Conservation (phyloP, 768 basidiomycete species). For the Mycena epipterygia region DNA sequence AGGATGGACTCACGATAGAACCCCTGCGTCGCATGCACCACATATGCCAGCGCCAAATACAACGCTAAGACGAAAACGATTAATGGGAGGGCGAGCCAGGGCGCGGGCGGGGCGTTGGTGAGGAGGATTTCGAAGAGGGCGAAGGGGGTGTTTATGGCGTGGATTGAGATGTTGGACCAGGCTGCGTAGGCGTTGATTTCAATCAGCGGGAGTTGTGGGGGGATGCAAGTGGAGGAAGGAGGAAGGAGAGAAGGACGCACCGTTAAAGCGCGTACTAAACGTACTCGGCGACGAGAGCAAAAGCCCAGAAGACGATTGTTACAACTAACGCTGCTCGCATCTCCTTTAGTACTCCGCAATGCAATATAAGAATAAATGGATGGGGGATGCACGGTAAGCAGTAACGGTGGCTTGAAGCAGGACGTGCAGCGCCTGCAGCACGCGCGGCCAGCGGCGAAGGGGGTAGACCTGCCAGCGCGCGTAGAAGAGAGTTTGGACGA, state of each 20-base stretch:
- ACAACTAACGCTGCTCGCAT: slow-evolving; percentile 67
- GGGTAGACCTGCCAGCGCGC: slow-evolving; percentile 59
- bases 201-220: too few relatives aligned
- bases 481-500: slow-evolving; percentile 65
- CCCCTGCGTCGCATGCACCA: slow-evolving; percentile 71
- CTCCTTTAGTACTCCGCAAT: too few relatives aligned
- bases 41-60: slow-evolving; percentile 79
- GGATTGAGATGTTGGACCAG: slow-evolving; percentile 72
- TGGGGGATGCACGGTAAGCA: slow-evolving; percentile 67
- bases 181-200: slow-evolving; percentile 45
- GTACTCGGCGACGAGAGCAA: slow-evolving; percentile 60
- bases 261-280: slow-evolving; percentile 52
- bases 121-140: slow-evolving; percentile 71
- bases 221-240: too few relatives aligned
- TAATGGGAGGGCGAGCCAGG: slow-evolving; percentile 65
- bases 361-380: not conserved
- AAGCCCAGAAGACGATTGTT: slow-evolving; percentile 73
- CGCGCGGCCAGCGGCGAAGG: slow-evolving; percentile 70
- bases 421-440: slow-evolving; percentile 70
- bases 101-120: slow-evolving; percentile 64
- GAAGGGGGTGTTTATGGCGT: slow-evolving; percentile 70
- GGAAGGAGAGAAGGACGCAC: slow-evolving; percentile 49
- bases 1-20: slow-evolving; percentile 68
- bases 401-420: slow-evolving; percentile 64
- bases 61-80: slow-evolving; percentile 63